These are phyloP conservation scores for Aspergillus intermedius DNA, from an alignment of 2,329 filamentous ascomycete species.

Conservation along the genomic window DNA sequence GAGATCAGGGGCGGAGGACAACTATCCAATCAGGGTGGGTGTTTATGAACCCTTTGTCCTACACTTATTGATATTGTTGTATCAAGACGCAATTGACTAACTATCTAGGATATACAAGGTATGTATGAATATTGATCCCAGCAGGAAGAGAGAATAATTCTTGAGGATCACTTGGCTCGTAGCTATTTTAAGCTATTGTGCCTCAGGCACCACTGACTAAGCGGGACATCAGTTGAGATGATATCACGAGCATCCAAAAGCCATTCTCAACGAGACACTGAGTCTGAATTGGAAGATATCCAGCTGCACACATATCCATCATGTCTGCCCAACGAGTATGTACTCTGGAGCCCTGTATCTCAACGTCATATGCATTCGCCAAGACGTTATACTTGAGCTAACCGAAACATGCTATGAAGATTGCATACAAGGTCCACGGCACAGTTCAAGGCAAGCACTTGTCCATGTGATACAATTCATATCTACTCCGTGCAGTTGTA, in stretches of 20 bases:
- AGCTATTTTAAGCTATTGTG: no score
- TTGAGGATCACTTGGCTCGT: no score
- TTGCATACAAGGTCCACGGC: conserved; percentile 52
- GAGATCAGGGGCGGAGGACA: conserved; percentile 14
- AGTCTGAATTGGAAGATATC: not conserved
- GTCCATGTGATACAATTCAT: not conserved
- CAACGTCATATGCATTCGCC: not conserved
- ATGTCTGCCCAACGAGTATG: conserved; percentile 7
- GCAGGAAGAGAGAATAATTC: no score
- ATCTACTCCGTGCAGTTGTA: not conserved
- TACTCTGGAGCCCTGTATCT: not conserved
- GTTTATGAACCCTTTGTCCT: not conserved
- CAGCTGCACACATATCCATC: not conserved
- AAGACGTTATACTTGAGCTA: not conserved
- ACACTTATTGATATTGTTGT: not conserved
- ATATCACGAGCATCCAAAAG: not conserved
- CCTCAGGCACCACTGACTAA: not conserved
- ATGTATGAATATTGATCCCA: no score
- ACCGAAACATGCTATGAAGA: conserved; percentile 15
- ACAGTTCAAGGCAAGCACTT: conserved; percentile 58
- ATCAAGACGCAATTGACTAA: not conserved
- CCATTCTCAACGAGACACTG: not conserved
- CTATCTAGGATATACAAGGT: no score
- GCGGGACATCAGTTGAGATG: not conserved
- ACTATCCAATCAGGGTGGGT: not conserved